Percentiles rank a stretch among this genome's conserved stretches.
These are phyloP conservation scores for Eimeria necatrix DNA, from an alignment of 169 alveolate species.

Conservation along the genomic window DNA sequence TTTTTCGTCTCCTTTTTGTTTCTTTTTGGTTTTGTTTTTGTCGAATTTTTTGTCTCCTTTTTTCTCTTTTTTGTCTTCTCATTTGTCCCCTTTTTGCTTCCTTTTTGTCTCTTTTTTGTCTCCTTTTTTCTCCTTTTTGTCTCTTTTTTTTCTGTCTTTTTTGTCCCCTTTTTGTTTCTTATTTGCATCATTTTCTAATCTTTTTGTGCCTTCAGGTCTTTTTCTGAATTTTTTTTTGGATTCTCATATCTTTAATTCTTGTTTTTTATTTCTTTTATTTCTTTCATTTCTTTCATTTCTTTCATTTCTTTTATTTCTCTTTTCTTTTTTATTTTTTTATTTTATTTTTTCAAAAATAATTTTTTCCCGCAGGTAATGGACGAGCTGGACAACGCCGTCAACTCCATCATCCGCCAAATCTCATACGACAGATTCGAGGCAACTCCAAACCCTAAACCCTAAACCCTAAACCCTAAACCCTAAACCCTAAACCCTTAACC, in stretches of 20 bases:
- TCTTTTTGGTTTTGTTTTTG: background rate
- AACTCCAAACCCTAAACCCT: background rate
- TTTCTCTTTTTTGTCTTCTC: no score
- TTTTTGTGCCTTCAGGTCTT: no score
- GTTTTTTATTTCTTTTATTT: no score
- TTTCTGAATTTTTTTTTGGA: no score
- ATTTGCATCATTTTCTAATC: background rate
- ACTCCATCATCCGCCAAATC: constrained; percentile 15
- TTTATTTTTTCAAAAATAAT: background rate
- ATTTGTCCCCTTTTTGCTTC: no score
- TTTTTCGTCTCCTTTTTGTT: background rate
- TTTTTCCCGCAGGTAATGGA: constrained; percentile 45
- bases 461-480: constrained; percentile 12
- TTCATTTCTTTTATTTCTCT: no score
- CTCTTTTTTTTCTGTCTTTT: background rate
- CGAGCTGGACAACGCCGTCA: background rate
- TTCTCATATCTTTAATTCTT: no score
- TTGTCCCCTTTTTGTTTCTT: no score
- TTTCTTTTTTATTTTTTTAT: background rate
- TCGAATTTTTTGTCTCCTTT: no score
- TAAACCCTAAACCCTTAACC: constrained; percentile 22
- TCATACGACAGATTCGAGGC: constrained; percentile 41
- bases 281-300: no score
- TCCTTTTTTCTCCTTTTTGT: background rate
- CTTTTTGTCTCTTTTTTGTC: background rate